Base-by-base conservation (phyloP, 164 flowering plant species). In the Chloranthus sessilifolius region DNA sequence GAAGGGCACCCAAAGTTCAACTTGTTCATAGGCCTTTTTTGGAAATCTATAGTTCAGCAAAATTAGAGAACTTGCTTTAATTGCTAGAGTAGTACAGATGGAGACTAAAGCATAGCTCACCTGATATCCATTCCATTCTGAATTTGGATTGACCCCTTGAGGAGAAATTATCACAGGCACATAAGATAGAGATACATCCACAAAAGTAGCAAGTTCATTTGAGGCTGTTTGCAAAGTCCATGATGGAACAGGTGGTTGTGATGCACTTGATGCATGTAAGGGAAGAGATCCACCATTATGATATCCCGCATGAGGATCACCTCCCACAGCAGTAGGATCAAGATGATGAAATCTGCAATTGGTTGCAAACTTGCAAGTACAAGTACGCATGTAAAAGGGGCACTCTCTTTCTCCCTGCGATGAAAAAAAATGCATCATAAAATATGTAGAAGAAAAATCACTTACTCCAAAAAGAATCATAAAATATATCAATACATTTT, bases 321-420 rank as follows among this genome's bases (percentile, higher is more conserved):
- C 74, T 17, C 67, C 73, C 0, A n/a, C n/a, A n/a, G n/a, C n/a
- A n/a, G 77, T 79, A 11, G 95, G 97, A 56, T 92, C 86, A 27
- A 97, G 99, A 74, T 92, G 96, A 66, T 92, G 81, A 70, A 86
- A 92, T 72, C 75, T 74, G 75, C 99, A 92, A 68, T 66, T 82
- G 20, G 74, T 49, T 43, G 75, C 94, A 66, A 67, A 86, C 62
- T 86, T 88, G 87, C 99, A 92, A 39, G 95, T 77, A 35, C 99
- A 95, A 64, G 61, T 82, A 44, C 89, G 85, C 96, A 88, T 85
- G 75, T 84, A 92, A 48, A 54, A 88, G 27, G 84, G 81, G 47
- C 96, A 92, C 48, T 86, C 92, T 56, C 65, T 86, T 76, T 84
- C 97, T 41, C 95, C 97, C 99, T 92, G 77, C 22, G 33, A 39